phyloP scores from a whole-genome alignment of 139 green algal species.

The Chloropicon primus region DNA sequence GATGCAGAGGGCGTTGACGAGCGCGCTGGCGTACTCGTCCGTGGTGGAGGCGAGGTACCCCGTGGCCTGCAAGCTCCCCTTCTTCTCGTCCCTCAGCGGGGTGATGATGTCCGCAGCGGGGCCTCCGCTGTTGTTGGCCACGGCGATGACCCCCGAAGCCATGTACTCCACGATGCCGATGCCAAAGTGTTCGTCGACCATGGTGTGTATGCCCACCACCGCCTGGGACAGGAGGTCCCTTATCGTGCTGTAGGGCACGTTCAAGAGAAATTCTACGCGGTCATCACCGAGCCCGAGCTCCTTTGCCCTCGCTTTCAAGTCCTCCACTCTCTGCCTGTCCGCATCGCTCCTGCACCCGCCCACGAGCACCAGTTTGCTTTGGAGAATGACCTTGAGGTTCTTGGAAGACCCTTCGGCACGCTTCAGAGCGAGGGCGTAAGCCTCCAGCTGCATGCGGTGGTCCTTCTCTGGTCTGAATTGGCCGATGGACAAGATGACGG shows the following conservation, averaged over 20 bases:
- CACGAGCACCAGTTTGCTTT: neutral
- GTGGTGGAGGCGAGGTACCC: neutral
- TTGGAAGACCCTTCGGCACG: neutral
- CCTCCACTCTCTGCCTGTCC: neutral
- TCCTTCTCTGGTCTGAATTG: neutral
- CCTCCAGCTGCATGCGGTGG: neutral
- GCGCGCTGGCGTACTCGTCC: neutral
- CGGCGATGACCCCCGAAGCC: constrained; percentile 46
- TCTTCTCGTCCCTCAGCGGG: neutral
- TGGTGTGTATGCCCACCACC: constrained; percentile 83
- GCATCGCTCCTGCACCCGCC: neutral
- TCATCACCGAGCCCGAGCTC: constrained; percentile 21
- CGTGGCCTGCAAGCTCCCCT: neutral
- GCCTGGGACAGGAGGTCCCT: constrained; percentile 49
- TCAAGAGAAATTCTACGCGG: constrained; percentile 43
- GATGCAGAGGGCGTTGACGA: neutral
- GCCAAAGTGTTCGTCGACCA: constrained; percentile 97
- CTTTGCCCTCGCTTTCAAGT: neutral
- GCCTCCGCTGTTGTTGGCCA: neutral
- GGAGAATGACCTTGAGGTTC: neutral
- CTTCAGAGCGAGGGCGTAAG: neutral
- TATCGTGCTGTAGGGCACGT: constrained; percentile 57
- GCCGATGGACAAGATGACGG: neutral
- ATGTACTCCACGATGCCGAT: constrained; percentile 98
- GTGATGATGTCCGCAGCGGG: neutral